A percentile compares a stretch with the other conserved stretches of the same genome.
phyloP scores from a whole-genome alignment of 352 stramenopile species.

The Pythium guiyangense region DNA sequence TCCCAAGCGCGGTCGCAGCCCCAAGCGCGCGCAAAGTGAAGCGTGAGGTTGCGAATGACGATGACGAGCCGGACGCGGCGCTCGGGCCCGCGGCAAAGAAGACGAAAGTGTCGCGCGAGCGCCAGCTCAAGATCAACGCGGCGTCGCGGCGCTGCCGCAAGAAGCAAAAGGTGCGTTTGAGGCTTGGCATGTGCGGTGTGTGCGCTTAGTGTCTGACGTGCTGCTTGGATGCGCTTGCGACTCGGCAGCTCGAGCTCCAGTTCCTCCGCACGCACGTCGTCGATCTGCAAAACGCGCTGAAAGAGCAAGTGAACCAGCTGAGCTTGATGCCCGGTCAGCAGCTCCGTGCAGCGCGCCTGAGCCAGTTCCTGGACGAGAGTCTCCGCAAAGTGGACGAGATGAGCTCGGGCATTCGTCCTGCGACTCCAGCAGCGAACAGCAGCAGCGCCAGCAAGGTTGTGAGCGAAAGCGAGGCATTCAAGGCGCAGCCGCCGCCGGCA shows the following conservation, averaged over 20 bases:
- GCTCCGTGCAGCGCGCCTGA: conserved; percentile 36
- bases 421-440: conserved; percentile 10
- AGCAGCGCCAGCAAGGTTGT: conserved; percentile 24
- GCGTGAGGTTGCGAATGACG: conserved; percentile 18
- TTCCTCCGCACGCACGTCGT: conserved; percentile 80
- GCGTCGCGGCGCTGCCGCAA: conserved; percentile 77
- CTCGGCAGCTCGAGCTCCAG: conserved; percentile 55
- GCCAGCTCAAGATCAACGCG: conserved; percentile 86
- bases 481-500: conserved; percentile 12
- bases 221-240: not conserved
- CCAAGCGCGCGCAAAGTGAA: conserved; percentile 14
- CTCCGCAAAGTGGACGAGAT: conserved; percentile 76
- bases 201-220: not conserved
- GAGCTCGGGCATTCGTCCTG: conserved; percentile 44
- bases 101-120: conserved; percentile 80
- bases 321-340: conserved; percentile 33
- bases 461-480: conserved; percentile 22
- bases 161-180: conserved; percentile 61
- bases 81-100: conserved; percentile 45
- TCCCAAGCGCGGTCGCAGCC: not conserved
- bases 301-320: conserved; percentile 60
- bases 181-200: not conserved
- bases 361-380: conserved; percentile 64
- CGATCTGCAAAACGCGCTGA: conserved; percentile 66
- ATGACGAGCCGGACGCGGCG: conserved; percentile 13